Base-by-base conservation (phyloP, 352 stramenopile genomes). In the Stramenopiles sp. region DNA sequence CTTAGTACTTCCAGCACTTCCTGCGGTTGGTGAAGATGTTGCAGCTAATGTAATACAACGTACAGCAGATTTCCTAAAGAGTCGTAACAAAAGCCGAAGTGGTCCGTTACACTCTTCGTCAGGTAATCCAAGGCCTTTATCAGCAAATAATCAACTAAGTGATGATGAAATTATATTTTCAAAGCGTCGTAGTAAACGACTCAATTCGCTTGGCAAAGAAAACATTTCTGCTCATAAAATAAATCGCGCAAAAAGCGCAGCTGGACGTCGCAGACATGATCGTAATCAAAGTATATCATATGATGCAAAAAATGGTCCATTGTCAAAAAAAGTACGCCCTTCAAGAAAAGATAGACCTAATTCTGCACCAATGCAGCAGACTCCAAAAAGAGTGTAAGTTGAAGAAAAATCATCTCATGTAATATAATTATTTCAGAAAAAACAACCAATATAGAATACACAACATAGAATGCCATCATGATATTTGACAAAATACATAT, bases 361-460 rank as follows among this genome's bases (percentile, higher is more conserved):
- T 27, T 69, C 53, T 20, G 53, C 53, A 27, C 53, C 53, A 69
- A 69, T 69, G 53, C 53, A 69, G 27, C 53, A 69, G 27, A 69
- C 53, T 20, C 53, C 53, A 69, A 69, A 69, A 69, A 20, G 53
- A 69, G 53, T 69, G 53, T 69, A 69, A 69, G 53, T 69, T 69
- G 20, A 69, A 20, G 20, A 23, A 23, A 20, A 69, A 69, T n/a
- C n/a, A n/a, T n/a, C n/a, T n/a, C n/a, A n/a, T n/a, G n/a, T n/a
- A n/a, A n/a, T n/a, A n/a, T n/a, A n/a, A n/a, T n/a, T n/a, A n/a
- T n/a, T n/a, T n/a, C n/a, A n/a, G n/a, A n/a, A n/a, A n/a, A n/a
- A n/a, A n/a, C n/a, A n/a, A n/a, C n/a, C n/a, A n/a, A n/a, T n/a
- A n/a, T n/a, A n/a, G n/a, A n/a, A n/a, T n/a, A n/a, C n/a, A n/a